Percentiles rank a stretch among this genome's conserved stretches.
These are phyloP conservation scores for Fistulinella prunicolor DNA, from an alignment of 768 basidiomycete species.

Conservation along the genomic window DNA sequence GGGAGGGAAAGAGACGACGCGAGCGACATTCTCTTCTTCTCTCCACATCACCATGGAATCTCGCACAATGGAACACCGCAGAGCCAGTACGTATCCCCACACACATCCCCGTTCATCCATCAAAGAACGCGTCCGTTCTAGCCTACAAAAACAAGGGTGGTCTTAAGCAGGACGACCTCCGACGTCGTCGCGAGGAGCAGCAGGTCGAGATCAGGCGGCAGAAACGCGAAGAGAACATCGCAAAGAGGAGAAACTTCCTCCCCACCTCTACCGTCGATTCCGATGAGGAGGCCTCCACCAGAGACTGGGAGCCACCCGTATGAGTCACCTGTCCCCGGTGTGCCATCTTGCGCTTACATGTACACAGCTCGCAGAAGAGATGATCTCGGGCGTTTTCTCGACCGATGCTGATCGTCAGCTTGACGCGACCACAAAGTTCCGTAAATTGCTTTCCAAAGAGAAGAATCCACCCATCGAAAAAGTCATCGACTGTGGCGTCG, in stretches of 20 bases:
- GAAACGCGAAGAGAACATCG: slow-evolving; percentile 98
- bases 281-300: slow-evolving; percentile 80
- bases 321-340: slow-evolving; percentile 12
- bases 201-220: slow-evolving; percentile 98
- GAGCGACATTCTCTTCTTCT: no score
- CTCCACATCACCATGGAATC: slow-evolving; percentile 49
- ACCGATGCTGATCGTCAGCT: slow-evolving; percentile 89
- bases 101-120: slow-evolving; percentile 11
- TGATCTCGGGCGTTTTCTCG: slow-evolving; percentile 92
- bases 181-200: slow-evolving; percentile 95
- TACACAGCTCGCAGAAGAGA: slow-evolving; percentile 76
- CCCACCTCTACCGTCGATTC: slow-evolving; percentile 75
- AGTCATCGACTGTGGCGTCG: slow-evolving; percentile 96
- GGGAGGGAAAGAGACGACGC: slow-evolving; percentile 12
- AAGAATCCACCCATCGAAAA: slow-evolving; percentile 99
- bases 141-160: slow-evolving; percentile 91
- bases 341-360: slow-evolving; percentile 7
- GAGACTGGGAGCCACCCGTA: slow-evolving; percentile 78
- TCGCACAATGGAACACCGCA: slow-evolving; percentile 72
- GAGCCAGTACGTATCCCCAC: slow-evolving; percentile 50
- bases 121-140: slow-evolving; percentile 44
- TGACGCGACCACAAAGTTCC: slow-evolving; percentile 97
- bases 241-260: slow-evolving; percentile 93
- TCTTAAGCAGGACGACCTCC: slow-evolving; percentile 88
- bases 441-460: slow-evolving; percentile 98